These are phyloP conservation scores for Lipomyces sp. DNA, from an alignment of 805 yeast species.

Conservation along the genomic window DNA sequence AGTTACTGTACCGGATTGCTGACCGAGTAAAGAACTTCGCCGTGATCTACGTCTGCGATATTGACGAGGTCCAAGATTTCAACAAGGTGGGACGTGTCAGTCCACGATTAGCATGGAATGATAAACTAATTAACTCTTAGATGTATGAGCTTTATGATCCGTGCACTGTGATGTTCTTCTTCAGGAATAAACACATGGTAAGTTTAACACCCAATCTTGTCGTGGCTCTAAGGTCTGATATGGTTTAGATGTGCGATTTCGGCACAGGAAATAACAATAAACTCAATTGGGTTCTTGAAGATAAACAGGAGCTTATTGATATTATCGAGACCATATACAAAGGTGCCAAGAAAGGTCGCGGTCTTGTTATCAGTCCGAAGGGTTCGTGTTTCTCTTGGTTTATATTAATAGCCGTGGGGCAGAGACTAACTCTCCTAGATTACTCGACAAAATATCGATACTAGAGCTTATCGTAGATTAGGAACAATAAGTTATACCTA, in stretches of 20 bases:
- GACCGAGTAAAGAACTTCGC: slow-evolving; percentile 89
- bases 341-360: slow-evolving; percentile 92
- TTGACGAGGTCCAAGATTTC: slow-evolving; percentile 86
- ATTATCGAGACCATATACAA: slow-evolving; percentile 86
- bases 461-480: slow-evolving; percentile 5
- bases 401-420: background rate
- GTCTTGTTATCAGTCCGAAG: slow-evolving; percentile 83
- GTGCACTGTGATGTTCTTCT: slow-evolving; percentile 90
- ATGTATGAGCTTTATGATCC: slow-evolving; percentile 93
- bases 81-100: slow-evolving; percentile 47
- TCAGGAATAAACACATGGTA: slow-evolving; percentile 57
- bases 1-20: slow-evolving; percentile 73
- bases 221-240: background rate
- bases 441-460: slow-evolving; percentile 41
- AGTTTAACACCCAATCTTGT: background rate
- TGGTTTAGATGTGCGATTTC: slow-evolving; percentile 81
- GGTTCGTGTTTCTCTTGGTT: slow-evolving; percentile 29
- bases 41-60: slow-evolving; percentile 84
- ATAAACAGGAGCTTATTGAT: slow-evolving; percentile 88
- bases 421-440: slow-evolving; percentile 18
- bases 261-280: slow-evolving; percentile 98
- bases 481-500: background rate
- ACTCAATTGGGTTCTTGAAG: slow-evolving; percentile 75
- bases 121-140: slow-evolving; percentile 50
- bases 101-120: background rate